Percentiles rank a stretch among this genome's conserved stretches.
phyloP scores from a whole-genome alignment of 129 eudicot genomes.

The Lactuca saligna region DNA sequence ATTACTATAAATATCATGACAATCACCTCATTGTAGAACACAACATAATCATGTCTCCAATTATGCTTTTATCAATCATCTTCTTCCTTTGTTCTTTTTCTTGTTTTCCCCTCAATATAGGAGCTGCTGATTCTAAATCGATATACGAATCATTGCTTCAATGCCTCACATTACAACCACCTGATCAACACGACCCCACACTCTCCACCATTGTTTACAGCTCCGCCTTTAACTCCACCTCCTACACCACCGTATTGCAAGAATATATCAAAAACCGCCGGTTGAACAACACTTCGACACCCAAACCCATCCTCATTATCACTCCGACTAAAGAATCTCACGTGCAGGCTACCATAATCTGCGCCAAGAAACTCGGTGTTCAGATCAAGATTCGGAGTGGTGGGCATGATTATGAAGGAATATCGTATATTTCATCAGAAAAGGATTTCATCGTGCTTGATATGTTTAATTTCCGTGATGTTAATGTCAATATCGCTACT shows the following conservation, averaged over 20 bases:
- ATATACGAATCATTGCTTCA: constrained; percentile 20
- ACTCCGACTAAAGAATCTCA: constrained; percentile 32
- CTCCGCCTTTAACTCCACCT: constrained; percentile 15
- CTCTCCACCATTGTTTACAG: constrained; percentile 34
- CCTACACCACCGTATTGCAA: constrained; percentile 25
- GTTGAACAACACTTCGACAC: constrained; percentile 24
- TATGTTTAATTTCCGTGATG: constrained; percentile 29
- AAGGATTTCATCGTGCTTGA: constrained; percentile 34
- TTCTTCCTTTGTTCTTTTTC: background rate
- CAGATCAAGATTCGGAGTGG: constrained; percentile 36
- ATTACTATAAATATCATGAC: background rate
- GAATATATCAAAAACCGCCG: constrained; percentile 31
- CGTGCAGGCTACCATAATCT: constrained; percentile 28
- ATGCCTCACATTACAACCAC: constrained; percentile 16
- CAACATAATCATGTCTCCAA: background rate
- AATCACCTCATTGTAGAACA: background rate
- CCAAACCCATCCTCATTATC: constrained; percentile 31
- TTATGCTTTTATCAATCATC: background rate
- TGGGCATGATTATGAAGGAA: constrained; percentile 45
- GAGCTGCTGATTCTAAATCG: constrained; percentile 3
- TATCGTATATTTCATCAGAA: constrained; percentile 34
- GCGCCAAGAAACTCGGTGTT: constrained; percentile 28
- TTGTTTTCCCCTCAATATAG: background rate
- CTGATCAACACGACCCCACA: constrained; percentile 18
- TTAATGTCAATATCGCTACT: constrained; percentile 16